Base-by-base conservation (phyloP, 495 filamentous ascomycete genomes). In the Melanomma pulvis-pyrius region DNA sequence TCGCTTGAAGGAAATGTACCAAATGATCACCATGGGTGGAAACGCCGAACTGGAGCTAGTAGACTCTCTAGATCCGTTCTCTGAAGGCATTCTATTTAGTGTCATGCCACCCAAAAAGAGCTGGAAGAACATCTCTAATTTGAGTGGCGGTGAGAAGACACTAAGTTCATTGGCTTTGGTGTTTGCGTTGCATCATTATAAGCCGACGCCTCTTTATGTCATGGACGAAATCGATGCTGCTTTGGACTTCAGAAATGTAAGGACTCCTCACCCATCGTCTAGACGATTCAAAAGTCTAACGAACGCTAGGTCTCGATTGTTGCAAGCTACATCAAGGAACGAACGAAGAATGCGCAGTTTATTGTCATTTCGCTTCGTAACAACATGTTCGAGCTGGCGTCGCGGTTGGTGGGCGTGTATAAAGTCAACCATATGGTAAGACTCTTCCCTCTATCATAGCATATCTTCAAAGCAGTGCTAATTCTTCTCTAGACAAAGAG, bases 171-270 rank as follows among this genome's bases (percentile, higher is more conserved):
- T 98, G 79, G 94, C 94, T 56, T 79, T 98, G 65, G 94, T 98
- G 41, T 98, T 98, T 81, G 94, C 94, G 49, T 76, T 98, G 72
- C 94, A 98, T 79, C 96, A 98, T 74, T 98, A 97, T 74, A 96
- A 96, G 79, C 94, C 94, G 7, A 98, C 94, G 44, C 94, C 94
- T 63, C 78, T 98, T 61, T 98, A 98, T 77, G 94, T 98, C 56
- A 98, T 98, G 94, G 94, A 98, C 77, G 94, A 98, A 80, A 98
- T 98, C 78, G 94, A 98, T 79, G 94, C 94, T 19, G 94, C 94
- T 32, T 74, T 98, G 82, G 94, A 98, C 81, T 98, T 98, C 82
- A 81, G 92, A 75, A 98, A 98, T 75, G 92, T 94, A 74, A 88
- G 91, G 86, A 50, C 30, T 44, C 12, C 11, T 28, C 22, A 25